Conservation (phyloP, 192 early-diverging fungal species). For the Dissophora globulifera region DNA sequence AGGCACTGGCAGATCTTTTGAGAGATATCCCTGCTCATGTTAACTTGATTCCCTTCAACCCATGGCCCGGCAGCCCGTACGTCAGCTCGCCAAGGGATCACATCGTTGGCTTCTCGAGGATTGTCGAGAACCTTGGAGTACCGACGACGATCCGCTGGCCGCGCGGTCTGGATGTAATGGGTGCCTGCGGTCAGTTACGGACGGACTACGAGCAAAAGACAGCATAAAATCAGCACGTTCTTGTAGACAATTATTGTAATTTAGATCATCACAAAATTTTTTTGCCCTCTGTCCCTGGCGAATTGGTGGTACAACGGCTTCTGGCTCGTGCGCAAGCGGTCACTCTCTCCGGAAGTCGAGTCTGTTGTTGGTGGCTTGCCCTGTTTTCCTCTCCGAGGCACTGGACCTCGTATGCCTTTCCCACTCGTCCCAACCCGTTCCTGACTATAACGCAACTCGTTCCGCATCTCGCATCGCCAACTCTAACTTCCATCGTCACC, state of each 20-base stretch:
- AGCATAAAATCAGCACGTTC: neutral
- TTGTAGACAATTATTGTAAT: no score
- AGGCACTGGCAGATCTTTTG: slow-evolving; percentile 71
- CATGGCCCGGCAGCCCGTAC: slow-evolving; percentile 85
- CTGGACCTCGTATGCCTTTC: no score
- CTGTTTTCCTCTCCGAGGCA: no score
- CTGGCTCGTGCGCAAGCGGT: no score
- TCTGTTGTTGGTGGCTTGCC: no score
- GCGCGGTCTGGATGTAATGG: slow-evolving; percentile 80
- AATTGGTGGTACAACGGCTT: no score
- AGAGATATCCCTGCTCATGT: slow-evolving; percentile 77
- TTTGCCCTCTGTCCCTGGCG: no score
- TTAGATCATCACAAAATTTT: no score
- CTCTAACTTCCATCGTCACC: neutral
- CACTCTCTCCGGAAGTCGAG: no score
- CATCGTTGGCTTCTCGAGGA: slow-evolving; percentile 65
- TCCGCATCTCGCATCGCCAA: no score
- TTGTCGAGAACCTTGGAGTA: slow-evolving; percentile 60
- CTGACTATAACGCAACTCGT: no score
- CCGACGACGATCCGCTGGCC: slow-evolving; percentile 71
- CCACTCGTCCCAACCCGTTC: no score
- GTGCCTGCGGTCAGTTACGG: slow-evolving; percentile 78
- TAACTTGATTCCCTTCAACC: slow-evolving; percentile 86
- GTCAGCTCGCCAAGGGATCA: slow-evolving; percentile 63
- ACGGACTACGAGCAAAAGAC: slow-evolving; percentile 40